phyloP scores from a whole-genome alignment of 2,329 filamentous ascomycete species.

The Beauveria caledonica region DNA sequence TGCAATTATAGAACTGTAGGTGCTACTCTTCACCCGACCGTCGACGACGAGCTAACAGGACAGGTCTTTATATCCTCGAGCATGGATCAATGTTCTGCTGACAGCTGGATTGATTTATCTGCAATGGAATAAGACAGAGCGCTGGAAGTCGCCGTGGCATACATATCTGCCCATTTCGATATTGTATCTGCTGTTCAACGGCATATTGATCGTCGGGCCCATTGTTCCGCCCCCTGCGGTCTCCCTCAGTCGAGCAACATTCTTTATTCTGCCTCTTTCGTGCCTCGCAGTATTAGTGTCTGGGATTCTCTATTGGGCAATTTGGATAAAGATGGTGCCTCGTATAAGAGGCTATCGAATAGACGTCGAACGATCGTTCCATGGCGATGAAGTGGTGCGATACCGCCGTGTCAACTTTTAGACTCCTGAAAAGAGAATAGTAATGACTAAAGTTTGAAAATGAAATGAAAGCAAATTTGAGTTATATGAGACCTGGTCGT shows the following conservation, averaged over 20 bases:
- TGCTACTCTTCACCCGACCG: not conserved
- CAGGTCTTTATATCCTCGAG: slow-evolving; percentile 42
- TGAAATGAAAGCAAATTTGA: not conserved
- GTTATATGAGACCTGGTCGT: not conserved
- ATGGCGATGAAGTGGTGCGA: slow-evolving; percentile 32
- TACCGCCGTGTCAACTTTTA: slow-evolving; percentile 20
- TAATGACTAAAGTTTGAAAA: not conserved
- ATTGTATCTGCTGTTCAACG: slow-evolving; percentile 41
- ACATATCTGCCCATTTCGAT: slow-evolving; percentile 39
- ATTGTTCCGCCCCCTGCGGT: slow-evolving; percentile 46
- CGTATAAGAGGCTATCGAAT: slow-evolving; percentile 41
- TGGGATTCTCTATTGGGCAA: slow-evolving; percentile 43
- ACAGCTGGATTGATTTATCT: slow-evolving; percentile 43
- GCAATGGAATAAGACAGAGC: slow-evolving; percentile 39
- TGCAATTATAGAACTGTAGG: slow-evolving; percentile 51
- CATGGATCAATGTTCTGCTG: slow-evolving; percentile 47
- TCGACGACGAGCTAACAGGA: not conserved
- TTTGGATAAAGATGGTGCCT: slow-evolving; percentile 44
- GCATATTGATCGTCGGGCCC: slow-evolving; percentile 44
- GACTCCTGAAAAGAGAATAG: not conserved
- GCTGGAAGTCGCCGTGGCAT: slow-evolving; percentile 46
- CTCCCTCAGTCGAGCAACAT: slow-evolving; percentile 43
- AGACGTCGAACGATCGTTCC: slow-evolving; percentile 33
- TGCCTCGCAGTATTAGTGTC: slow-evolving; percentile 43
- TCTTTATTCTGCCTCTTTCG: slow-evolving; percentile 49